Conservation (phyloP, 108 stramenopile species). For the Mediolabrus comicus region DNA sequence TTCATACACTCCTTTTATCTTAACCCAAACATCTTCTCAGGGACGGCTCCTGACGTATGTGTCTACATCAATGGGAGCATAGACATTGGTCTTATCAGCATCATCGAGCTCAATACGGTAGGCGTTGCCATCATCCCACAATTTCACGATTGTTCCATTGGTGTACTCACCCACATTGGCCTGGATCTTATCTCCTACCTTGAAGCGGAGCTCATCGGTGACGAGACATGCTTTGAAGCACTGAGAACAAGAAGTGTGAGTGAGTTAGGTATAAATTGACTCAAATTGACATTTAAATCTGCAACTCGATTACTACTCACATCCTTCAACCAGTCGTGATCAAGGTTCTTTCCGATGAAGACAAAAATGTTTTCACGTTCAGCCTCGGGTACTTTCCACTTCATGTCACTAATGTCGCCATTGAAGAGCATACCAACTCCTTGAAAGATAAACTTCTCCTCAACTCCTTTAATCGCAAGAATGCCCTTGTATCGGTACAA, state of each 20-base stretch:
- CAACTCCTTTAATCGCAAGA: constrained; percentile 80
- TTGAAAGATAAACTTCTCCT: constrained; percentile 92
- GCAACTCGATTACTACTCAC: no score
- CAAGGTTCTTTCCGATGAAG: constrained; percentile 90
- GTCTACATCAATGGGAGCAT: constrained; percentile 81
- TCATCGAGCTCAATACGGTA: constrained; percentile 69
- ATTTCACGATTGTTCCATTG: constrained; percentile 52
- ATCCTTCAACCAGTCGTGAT: constrained; percentile 52
- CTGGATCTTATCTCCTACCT: constrained; percentile 57
- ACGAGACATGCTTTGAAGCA: constrained; percentile 75
- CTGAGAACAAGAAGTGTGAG: no score
- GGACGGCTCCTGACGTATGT: constrained; percentile 57
- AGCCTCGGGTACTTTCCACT: constrained; percentile 52
- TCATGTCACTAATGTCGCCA: constrained; percentile 46
- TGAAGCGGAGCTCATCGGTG: constrained; percentile 55
- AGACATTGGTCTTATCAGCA: constrained; percentile 57
- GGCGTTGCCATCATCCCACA: constrained; percentile 87
- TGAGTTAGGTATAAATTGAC: no score
- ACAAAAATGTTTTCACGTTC: constrained; percentile 74
- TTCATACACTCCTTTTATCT: no score
- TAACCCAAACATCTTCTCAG: no score
- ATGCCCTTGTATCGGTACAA: constrained; percentile 95
- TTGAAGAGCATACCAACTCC: constrained; percentile 91
- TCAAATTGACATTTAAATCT: no score
- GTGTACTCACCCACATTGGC: constrained; percentile 62